Base-by-base conservation (phyloP, 169 alveolate species). In the Cryptosporidium baileyi region DNA sequence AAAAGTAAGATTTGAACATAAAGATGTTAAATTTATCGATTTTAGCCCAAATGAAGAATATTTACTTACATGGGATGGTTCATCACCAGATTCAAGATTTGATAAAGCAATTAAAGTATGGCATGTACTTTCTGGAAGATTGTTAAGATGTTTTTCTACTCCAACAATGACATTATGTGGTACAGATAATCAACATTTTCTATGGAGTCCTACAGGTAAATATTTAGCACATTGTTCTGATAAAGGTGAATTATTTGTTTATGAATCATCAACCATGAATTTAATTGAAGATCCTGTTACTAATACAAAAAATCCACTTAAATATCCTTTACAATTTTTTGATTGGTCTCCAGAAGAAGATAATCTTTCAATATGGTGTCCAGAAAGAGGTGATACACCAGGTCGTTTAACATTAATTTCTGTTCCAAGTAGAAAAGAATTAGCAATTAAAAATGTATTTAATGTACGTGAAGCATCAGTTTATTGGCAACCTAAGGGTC, bases 331-430 rank as follows among this genome's bases (percentile, higher is more conserved):
- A 0, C 96, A 93, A 32, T 90, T 89, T 60, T 94, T 94, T 62
- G 97, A 93, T 38, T 94, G 97, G 97, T 94, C 97, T 0, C 97
- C 97, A 19, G 91, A 91, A n/a, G 97, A 94, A 60, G 93, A 94
- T 63, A 93, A 93, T 54, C 89, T 94, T 43, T 90, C 97, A 11
- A 80, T 94, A 9, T 92, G 95, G 91, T 93, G 93, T 19, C 95
- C 96, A 22, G 96, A 93, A 1, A 88, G 96, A n/a, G 82, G 90
- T n/a, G 93, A 91, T 32, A 90, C 96, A 0, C 97, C 97, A 44
- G 97, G 97, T 36, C 80, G 80, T 65, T 88, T 95, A 74, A 60
- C 91, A 3, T 61, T 94, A 63, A 91, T 94, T 17, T 96, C 94
- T 47, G 89, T 94, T n/a, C 96, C 95, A 17, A 88, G 93, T 5